Evolutionary conservation across 768 basidiomycete genomes (phyloP).

Genomic region (Boletus subcaerulescens): DNA sequence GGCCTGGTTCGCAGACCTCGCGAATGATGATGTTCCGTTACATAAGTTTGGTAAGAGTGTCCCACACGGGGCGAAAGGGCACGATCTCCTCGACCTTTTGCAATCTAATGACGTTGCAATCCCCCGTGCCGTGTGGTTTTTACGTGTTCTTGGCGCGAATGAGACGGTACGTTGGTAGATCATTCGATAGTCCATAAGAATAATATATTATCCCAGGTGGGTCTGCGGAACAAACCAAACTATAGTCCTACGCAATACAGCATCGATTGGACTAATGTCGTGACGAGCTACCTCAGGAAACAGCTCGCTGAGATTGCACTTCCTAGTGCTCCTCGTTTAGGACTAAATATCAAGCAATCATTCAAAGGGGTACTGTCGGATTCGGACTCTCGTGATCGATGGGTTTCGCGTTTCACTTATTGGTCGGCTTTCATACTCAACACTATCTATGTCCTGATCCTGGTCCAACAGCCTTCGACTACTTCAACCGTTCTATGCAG

Average conservation of each 20-base stretch:
- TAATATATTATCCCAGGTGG: conserved; percentile 45
- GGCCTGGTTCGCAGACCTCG: conserved; percentile 81
- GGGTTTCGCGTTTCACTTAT: conserved; percentile 78
- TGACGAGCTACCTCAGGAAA: conserved; percentile 81
- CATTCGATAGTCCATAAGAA: neutral
- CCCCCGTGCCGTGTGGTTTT: conserved; percentile 82
- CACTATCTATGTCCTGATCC: neutral
- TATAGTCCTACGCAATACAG: conserved; percentile 84
- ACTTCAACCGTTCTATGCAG: conserved; percentile 72
- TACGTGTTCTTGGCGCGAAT: conserved; percentile 83
- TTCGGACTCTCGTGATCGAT: conserved; percentile 62
- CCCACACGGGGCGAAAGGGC: conserved; percentile 83
- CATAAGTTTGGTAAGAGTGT: conserved; percentile 82
- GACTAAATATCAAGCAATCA: conserved; percentile 76
- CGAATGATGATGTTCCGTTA: conserved; percentile 76
- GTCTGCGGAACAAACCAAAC: conserved; percentile 71
- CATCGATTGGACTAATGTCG: conserved; percentile 78
- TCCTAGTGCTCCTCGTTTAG: conserved; percentile 73
- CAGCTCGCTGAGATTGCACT: conserved; percentile 75
- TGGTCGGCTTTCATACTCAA: conserved; percentile 43
- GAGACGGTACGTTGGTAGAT: conserved; percentile 57
- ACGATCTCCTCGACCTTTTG: conserved; percentile 76
- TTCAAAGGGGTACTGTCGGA: conserved; percentile 83
- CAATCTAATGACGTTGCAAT: conserved; percentile 76
- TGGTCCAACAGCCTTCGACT: conserved; percentile 53